phyloP scores from a whole-genome alignment of 371 early-diverging fungal species.

The Mucor indicus region DNA sequence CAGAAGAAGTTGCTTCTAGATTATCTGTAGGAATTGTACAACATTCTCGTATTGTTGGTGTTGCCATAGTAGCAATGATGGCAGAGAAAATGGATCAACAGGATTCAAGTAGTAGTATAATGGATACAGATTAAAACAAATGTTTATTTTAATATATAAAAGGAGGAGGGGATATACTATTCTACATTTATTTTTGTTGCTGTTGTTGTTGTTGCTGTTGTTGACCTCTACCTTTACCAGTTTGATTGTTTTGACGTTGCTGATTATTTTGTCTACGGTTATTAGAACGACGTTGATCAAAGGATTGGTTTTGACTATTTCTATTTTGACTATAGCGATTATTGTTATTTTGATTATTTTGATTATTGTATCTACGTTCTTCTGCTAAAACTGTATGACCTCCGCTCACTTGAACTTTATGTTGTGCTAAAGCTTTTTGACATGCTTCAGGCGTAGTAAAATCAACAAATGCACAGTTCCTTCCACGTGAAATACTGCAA shows the following conservation, averaged over 20 bases:
- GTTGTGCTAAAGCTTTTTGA: conserved; percentile 41
- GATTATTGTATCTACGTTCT: conserved; percentile 32
- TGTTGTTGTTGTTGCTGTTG: background rate
- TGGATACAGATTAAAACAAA: background rate
- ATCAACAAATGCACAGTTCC: conserved; percentile 36
- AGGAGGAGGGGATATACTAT: background rate
- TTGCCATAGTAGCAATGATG: conserved; percentile 54
- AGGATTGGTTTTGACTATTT: conserved; percentile 1
- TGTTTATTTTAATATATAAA: background rate
- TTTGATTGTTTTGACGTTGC: background rate
- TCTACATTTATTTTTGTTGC: background rate
- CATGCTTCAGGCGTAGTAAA: conserved; percentile 32
- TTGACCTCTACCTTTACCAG: background rate
- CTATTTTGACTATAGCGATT: conserved; percentile 1
- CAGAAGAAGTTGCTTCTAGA: conserved; percentile 35
- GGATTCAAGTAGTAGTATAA: too few species aligned
- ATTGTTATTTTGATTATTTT: conserved; percentile 4
- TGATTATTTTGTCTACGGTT: background rate
- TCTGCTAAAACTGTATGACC: conserved; percentile 29
- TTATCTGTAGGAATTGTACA: conserved; percentile 47
- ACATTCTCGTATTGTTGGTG: conserved; percentile 47
- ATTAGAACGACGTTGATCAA: conserved; percentile 6
- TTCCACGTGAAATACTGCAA: conserved; percentile 12
- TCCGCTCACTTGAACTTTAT: conserved; percentile 22
- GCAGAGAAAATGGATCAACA: conserved; percentile 37